Percentiles rank a stretch among this genome's conserved stretches.
Evolutionary conservation across 176 grass and related monocot species (phyloP).

Genomic region (Avena sativa): DNA sequence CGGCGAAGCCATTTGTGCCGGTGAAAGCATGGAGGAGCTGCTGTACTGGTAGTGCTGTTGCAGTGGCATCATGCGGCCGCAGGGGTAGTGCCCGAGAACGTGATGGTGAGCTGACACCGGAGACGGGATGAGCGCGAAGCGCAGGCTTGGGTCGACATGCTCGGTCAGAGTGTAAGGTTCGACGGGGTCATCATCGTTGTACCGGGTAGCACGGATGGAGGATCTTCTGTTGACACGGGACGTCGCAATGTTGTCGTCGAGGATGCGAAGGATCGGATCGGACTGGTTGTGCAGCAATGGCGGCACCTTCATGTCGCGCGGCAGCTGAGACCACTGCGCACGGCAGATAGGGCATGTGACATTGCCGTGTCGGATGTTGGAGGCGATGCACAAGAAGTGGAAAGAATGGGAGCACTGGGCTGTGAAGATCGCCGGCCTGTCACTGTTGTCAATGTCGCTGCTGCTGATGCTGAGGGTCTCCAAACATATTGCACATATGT

Average conservation of each 20-base stretch:
- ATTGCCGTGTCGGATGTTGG: conserved; percentile 90
- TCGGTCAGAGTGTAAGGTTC: conserved; percentile 54
- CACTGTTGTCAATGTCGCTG: conserved; percentile 17
- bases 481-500: conserved; percentile 88
- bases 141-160: conserved; percentile 62
- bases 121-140: conserved; percentile 61
- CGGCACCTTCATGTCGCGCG: conserved; percentile 68
- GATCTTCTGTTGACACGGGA: conserved; percentile 91
- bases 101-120: conserved; percentile 46
- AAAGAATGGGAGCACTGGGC: conserved; percentile 87
- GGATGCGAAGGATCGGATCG: conserved; percentile 88
- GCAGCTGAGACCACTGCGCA: conserved; percentile 89
- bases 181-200: conserved; percentile 89
- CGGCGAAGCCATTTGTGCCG: conserved; percentile 47
- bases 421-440: conserved; percentile 63
- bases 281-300: conserved; percentile 64
- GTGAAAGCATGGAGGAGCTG: conserved; percentile 57
- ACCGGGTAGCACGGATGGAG: conserved; percentile 67
- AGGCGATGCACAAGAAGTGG: conserved; percentile 88
- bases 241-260: conserved; percentile 86
- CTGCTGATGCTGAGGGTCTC: conserved; percentile 59
- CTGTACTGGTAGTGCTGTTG: conserved; percentile 63
- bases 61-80: conserved; percentile 49
- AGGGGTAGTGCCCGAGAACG: conserved; percentile 48
- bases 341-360: conserved; percentile 91